phyloP scores from a whole-genome alignment of 2,329 filamentous ascomycete genomes.

The Verticillium tricorpus region DNA sequence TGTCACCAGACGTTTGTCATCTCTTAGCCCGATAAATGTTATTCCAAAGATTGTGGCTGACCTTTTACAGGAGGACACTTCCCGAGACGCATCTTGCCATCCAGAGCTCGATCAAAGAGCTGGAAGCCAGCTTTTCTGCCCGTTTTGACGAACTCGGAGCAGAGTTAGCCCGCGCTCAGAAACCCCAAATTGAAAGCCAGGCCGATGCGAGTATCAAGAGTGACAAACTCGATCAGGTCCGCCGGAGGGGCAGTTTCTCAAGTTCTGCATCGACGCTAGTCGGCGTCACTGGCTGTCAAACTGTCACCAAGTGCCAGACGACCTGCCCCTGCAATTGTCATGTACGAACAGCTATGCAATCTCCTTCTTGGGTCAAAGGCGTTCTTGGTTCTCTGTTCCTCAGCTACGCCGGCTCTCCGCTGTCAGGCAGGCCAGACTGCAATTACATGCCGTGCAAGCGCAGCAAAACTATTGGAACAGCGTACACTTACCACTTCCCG shows the following conservation, averaged over 20 bases:
- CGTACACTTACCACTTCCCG: not conserved
- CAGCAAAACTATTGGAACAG: not conserved
- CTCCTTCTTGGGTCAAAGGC: not conserved
- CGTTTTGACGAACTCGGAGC: not conserved
- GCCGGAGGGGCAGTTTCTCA: not conserved
- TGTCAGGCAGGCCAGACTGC: not conserved
- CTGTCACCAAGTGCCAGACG: not conserved
- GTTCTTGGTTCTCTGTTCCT: not conserved
- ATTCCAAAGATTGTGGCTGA: not conserved
- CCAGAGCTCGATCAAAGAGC: not conserved
- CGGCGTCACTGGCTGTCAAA: not conserved
- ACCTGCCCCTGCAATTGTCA: conserved; percentile 1
- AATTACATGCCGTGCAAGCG: not conserved
- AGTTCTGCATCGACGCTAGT: not conserved
- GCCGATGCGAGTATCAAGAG: not conserved
- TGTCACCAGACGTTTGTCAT: not conserved
- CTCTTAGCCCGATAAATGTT: not conserved
- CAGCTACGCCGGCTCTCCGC: not conserved
- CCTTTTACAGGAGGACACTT: not conserved
- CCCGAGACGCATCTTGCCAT: not conserved
- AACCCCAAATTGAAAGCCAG: not conserved
- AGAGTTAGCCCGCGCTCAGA: not conserved
- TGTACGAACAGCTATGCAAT: not conserved
- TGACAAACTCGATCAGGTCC: not conserved
- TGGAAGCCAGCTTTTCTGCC: not conserved